Evolutionary conservation across 306 rosid species (phyloP), one percentile per base, ranked within the genome.

Genomic region (Dicorynia guianensis): DNA sequence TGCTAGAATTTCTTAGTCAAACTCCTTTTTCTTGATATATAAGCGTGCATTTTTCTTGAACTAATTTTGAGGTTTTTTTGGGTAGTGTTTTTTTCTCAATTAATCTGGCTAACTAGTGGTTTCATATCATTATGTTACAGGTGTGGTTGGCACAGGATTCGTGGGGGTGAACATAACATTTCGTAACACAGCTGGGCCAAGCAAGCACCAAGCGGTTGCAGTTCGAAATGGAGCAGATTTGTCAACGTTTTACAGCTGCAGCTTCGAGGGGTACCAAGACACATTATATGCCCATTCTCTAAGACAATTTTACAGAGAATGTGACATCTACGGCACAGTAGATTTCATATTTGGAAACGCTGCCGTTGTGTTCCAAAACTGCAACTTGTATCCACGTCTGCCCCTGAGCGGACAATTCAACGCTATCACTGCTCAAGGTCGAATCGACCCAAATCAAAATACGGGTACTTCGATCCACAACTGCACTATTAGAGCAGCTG

Each of bases 341-440:
- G 98, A 93, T 60, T 90, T 93, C 90, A 93, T 93, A 58, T 93
- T 89, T 5, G 96, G 98, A 4, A 90, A 93, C 64, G 95, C 98
- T 0, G 95, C 93, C 0, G 89, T 70, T 3, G 88, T 93, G 0
- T 71, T 93, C 65, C 97, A 93, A 64, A 87, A 80, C 80, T 93
- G 98, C 73, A 87, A 90, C 79, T 1, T 93, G 1, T 85, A 81
- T 20, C 87, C 93, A 3, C 87, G 91, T 0, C 80, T 85, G 0
- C 95, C 98, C 0, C 81, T 90, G 94, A 49, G 38, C 9, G 81
- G 81, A 11, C 98, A 93, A 61, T 93, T 89, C 91, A 93, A 93
- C 36, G 89, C 95, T 77, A 87, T 93, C 55, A 90, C 96, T 0
- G 98, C 98, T 1, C 96, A 89, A 36, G 94, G 97, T n/a, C 72